phyloP scores from a whole-genome alignment of 1,284 basidiomycete genomes.

The Ustilago curta region DNA sequence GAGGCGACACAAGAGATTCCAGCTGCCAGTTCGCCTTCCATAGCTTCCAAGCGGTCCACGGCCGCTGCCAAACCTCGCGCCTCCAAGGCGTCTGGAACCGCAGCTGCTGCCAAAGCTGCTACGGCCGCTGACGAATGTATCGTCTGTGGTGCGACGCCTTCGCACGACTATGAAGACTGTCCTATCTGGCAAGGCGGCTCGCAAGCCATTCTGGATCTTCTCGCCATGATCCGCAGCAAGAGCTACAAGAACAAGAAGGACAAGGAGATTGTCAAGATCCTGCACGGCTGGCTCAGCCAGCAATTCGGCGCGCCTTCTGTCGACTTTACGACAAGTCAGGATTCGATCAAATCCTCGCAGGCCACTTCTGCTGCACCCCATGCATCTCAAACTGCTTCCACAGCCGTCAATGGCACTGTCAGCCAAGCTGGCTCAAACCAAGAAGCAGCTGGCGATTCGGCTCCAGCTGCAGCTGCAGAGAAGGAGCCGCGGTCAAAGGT shows the following conservation, averaged over 20 bases:
- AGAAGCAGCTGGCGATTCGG: background rate
- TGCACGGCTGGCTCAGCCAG: slow-evolving; percentile 18
- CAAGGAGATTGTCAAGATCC: slow-evolving; percentile 12
- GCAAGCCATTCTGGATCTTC: slow-evolving; percentile 31
- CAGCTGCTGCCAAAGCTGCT: background rate
- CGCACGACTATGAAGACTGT: slow-evolving; percentile 26
- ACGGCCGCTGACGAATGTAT: slow-evolving; percentile 14
- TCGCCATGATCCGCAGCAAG: slow-evolving; percentile 26
- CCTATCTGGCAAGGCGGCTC: slow-evolving; percentile 27
- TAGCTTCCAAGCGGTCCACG: slow-evolving; percentile 1
- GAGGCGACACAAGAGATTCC: background rate
- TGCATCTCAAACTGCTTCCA: background rate
- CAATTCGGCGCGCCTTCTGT: slow-evolving; percentile 17
- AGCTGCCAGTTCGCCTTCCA: background rate
- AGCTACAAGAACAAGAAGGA: slow-evolving; percentile 26
- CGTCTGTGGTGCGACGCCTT: slow-evolving; percentile 18
- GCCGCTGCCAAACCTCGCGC: slow-evolving; percentile 13
- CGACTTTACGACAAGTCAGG: slow-evolving; percentile 13
- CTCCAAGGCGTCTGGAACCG: slow-evolving; percentile 8
- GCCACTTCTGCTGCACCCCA: background rate
- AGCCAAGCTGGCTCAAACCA: background rate
- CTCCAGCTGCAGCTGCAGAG: background rate
- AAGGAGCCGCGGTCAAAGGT: slow-evolving; percentile 11
- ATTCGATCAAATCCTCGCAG: slow-evolving; percentile 10
- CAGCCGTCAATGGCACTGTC: background rate